These are phyloP conservation scores for Lepidium didymum DNA, from an alignment of 345 rosid species.

Conservation along the genomic window DNA sequence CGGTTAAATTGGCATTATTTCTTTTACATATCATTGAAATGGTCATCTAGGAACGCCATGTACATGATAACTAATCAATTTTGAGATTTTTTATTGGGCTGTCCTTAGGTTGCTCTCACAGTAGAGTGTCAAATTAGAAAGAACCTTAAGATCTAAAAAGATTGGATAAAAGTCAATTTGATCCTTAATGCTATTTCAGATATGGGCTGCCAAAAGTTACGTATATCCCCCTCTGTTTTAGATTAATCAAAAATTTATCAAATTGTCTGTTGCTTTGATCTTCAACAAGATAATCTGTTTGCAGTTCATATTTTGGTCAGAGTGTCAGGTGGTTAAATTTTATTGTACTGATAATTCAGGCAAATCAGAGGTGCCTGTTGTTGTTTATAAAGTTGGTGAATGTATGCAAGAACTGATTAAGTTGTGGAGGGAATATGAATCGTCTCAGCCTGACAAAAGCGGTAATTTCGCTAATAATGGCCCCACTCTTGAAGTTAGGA, in stretches of 20 bases:
- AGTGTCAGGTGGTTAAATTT: constrained; percentile 1
- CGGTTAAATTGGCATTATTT: not conserved
- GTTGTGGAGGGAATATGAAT: constrained; percentile 81
- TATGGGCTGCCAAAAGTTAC: not conserved
- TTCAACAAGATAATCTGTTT: not conserved
- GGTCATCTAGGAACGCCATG: not conserved
- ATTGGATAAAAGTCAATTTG: not conserved
- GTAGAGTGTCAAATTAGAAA: constrained; percentile 6
- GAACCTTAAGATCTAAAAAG: not conserved
- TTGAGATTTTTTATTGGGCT: not conserved
- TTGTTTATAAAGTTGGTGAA: constrained; percentile 96
- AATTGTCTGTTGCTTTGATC: constrained; percentile 11
- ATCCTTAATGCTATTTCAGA: constrained; percentile 10
- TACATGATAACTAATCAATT: not conserved
- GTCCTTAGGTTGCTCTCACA: constrained; percentile 6
- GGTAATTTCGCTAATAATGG: constrained; percentile 60
- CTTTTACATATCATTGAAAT: constrained; percentile 12
- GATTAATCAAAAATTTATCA: not conserved
- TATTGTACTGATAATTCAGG: constrained; percentile 50
- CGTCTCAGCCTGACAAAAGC: constrained; percentile 64
- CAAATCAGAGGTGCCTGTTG: constrained; percentile 75
- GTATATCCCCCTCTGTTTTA: not conserved
- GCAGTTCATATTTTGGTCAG: constrained; percentile 1
- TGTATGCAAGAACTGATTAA: constrained; percentile 98
- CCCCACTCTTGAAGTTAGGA: constrained; percentile 92